phyloP scores from a whole-genome alignment of 1,284 basidiomycete species.

The Dichomitus squalens region DNA sequence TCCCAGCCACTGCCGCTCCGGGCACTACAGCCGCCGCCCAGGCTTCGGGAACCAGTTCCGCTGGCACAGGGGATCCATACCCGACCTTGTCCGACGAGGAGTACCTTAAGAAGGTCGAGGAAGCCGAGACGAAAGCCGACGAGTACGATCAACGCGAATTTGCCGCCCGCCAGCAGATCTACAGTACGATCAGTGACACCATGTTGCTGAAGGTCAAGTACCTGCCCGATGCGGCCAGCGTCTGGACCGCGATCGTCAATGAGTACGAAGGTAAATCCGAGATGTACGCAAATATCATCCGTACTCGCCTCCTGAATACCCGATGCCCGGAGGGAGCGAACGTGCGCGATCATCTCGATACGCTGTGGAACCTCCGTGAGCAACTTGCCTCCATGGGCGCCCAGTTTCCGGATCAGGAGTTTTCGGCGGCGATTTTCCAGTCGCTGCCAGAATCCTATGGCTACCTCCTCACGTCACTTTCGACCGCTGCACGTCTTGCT shows the following conservation, averaged over 20 bases:
- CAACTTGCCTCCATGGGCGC: conserved; percentile 22
- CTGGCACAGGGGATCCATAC: not conserved
- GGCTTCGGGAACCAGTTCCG: not conserved
- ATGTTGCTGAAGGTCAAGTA: conserved; percentile 9
- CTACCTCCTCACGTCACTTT: conserved; percentile 10
- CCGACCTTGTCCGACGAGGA: conserved; percentile 6
- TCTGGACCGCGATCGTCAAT: conserved; percentile 10
- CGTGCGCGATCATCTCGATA: conserved; percentile 27
- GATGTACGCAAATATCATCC: conserved; percentile 10
- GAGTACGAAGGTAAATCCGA: conserved; percentile 9
- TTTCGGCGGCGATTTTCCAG: conserved; percentile 26
- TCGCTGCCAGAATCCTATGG: conserved; percentile 25
- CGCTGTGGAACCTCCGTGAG: conserved; percentile 22
- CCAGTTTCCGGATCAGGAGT: conserved; percentile 26
- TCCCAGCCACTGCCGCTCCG: not conserved
- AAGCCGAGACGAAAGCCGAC: conserved; percentile 8
- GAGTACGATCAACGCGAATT: conserved; percentile 9
- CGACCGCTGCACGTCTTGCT: conserved; percentile 13
- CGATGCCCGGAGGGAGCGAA: conserved; percentile 20
- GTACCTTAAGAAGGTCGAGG: conserved; percentile 11
- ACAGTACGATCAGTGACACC: conserved; percentile 9
- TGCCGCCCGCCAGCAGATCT: conserved; percentile 6
- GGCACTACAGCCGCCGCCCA: not conserved
- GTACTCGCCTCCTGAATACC: conserved; percentile 3
- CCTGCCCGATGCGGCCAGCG: not conserved